These are phyloP conservation scores for Cladosporium sp. DNA, from an alignment of 2,329 filamentous ascomycete species.

Conservation along the genomic window DNA sequence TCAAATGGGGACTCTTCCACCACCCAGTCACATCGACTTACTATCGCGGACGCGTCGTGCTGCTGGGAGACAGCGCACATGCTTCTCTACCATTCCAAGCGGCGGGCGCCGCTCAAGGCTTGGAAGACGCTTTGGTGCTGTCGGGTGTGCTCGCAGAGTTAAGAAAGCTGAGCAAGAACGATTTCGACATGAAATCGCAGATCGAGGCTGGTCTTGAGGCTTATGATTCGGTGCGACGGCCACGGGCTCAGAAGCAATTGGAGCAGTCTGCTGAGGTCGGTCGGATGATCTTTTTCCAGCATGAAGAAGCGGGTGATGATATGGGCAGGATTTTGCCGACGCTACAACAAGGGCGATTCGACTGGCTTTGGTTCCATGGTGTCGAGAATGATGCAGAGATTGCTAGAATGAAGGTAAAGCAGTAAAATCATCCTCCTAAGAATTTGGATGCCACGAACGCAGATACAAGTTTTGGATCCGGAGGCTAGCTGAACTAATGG, in stretches of 20 bases:
- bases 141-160: slow-evolving; percentile 42
- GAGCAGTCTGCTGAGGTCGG: slow-evolving; percentile 12
- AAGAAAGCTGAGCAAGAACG: slow-evolving; percentile 37
- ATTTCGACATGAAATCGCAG: slow-evolving; percentile 28
- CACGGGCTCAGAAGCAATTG: slow-evolving; percentile 23
- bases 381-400: not conserved
- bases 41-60: not conserved
- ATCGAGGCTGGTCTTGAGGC: slow-evolving; percentile 35
- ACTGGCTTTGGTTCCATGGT: slow-evolving; percentile 4
- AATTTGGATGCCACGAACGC: not conserved
- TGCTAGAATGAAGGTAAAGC: not conserved
- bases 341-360: not conserved
- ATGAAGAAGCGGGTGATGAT: not conserved
- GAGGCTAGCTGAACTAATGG: not conserved
- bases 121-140: slow-evolving; percentile 26
- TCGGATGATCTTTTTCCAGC: not conserved
- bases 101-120: slow-evolving; percentile 24
- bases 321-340: not conserved
- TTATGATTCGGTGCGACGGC: slow-evolving; percentile 21
- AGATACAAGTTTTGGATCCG: not conserved
- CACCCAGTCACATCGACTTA: not conserved
- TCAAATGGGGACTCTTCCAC: slow-evolving; percentile 3
- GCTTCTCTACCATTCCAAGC: slow-evolving; percentile 23
- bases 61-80: slow-evolving; percentile 25
- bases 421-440: not conserved